Conservation (phyloP, 805 yeast genomes). For the Candida odintsovae region DNA sequence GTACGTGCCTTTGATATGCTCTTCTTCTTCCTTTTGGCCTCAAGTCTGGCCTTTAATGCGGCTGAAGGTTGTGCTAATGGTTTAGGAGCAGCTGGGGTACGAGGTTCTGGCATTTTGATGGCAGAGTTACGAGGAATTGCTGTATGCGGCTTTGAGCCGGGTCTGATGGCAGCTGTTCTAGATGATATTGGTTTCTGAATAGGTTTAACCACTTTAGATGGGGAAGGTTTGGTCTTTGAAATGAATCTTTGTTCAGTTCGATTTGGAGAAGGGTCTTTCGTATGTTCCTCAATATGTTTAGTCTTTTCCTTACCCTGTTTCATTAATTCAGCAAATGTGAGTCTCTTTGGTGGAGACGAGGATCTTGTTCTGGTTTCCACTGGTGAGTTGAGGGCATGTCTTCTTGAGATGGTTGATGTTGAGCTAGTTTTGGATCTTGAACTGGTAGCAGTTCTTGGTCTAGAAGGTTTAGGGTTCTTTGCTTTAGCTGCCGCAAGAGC, state of each 20-base stretch:
- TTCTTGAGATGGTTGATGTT: constrained; percentile 1
- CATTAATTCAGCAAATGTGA: constrained; percentile 53
- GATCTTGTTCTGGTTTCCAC: background rate
- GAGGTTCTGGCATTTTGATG: background rate
- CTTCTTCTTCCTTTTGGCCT: constrained; percentile 22
- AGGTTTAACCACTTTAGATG: background rate
- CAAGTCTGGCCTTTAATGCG: constrained; percentile 42
- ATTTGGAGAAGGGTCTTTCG: constrained; percentile 17
- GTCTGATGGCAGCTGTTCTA: background rate
- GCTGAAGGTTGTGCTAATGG: constrained; percentile 53
- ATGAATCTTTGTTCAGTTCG: constrained; percentile 3
- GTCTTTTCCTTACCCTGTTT: constrained; percentile 44
- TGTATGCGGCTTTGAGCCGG: background rate
- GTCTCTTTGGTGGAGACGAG: constrained; percentile 32
- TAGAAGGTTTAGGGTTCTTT: constrained; percentile 1
- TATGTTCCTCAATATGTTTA: constrained; percentile 6
- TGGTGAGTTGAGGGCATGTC: background rate
- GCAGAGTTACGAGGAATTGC: background rate
- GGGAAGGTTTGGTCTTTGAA: constrained; percentile 8
- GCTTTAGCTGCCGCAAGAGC: constrained; percentile 20
- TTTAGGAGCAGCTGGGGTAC: constrained; percentile 10
- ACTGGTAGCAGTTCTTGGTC: background rate
- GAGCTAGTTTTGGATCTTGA: constrained; percentile 10
- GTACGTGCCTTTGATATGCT: background rate
- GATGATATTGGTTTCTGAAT: background rate